Evolutionary conservation across 177 flowering plant species (phyloP).

Genomic region (Vitis hybrid): DNA sequence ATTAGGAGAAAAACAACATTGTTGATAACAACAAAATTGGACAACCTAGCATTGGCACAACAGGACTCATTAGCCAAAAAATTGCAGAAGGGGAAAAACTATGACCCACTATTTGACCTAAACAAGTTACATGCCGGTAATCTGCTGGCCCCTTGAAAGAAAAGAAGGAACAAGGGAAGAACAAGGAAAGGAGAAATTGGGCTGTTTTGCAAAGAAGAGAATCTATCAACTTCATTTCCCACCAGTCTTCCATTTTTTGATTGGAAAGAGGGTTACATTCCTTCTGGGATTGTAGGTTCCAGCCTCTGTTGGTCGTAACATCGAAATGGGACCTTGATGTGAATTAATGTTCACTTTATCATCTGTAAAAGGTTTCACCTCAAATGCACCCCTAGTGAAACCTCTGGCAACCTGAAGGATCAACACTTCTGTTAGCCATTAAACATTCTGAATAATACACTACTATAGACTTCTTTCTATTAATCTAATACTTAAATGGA

Average conservation of each 20-base stretch:
- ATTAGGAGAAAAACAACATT: not conserved
- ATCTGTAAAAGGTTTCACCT: conserved; percentile 60
- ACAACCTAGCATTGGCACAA: conserved; percentile 1
- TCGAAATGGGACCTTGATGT: conserved; percentile 47
- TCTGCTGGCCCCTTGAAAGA: too few species aligned
- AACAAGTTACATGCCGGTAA: not conserved
- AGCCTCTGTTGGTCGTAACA: conserved; percentile 44
- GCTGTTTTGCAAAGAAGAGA: not conserved
- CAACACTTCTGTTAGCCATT: not conserved
- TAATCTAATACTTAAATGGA: too few species aligned
- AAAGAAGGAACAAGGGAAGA: not conserved
- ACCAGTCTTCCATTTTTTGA: conserved; percentile 46
- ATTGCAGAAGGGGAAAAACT: not conserved
- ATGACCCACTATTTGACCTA: not conserved
- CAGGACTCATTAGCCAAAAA: not conserved
- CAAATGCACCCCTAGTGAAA: conserved; percentile 72
- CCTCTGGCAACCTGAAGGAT: conserved; percentile 75
- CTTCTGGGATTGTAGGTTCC: conserved; percentile 24
- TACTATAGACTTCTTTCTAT: too few species aligned
- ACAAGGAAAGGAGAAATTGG: not conserved
- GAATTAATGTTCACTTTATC: conserved; percentile 41
- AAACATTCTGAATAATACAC: not conserved
- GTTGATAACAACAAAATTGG: not conserved
- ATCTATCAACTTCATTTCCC: conserved; percentile 27
- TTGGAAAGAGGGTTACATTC: too few species aligned